Conservation (phyloP, 768 basidiomycete species). For the Chalciporus piperatus region DNA sequence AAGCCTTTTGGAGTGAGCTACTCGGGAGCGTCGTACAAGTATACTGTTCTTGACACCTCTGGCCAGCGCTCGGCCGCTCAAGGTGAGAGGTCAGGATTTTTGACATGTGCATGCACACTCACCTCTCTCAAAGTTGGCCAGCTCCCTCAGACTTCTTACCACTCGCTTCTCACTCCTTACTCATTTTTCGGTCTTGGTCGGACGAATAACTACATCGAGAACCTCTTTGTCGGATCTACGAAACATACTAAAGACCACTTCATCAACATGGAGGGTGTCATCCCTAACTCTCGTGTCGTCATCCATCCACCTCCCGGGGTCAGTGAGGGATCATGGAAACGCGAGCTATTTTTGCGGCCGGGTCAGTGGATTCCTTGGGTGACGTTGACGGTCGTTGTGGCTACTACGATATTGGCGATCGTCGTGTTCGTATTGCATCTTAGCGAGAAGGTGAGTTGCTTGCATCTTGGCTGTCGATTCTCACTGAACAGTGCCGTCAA, state of each 20-base stretch:
- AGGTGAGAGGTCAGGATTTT: constrained; percentile 41
- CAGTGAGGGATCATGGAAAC: constrained; percentile 65
- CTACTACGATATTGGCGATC: constrained; percentile 68
- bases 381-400: constrained; percentile 77
- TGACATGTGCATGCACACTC: not conserved
- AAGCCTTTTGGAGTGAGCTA: constrained; percentile 94
- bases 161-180: constrained; percentile 87
- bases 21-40: constrained; percentile 94
- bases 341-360: constrained; percentile 86
- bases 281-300: constrained; percentile 96
- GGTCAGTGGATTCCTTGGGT: constrained; percentile 99
- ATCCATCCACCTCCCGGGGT: constrained; percentile 71
- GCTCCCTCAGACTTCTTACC: constrained; percentile 90
- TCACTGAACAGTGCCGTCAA: constrained; percentile 2
- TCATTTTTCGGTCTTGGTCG: constrained; percentile 95
- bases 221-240: constrained; percentile 93
- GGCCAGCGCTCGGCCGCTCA: constrained; percentile 89
- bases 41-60: constrained; percentile 90
- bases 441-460: constrained; percentile 78
- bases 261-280: constrained; percentile 94
- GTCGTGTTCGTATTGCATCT: constrained; percentile 87
- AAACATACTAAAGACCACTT: constrained; percentile 67
- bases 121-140: constrained; percentile 60
- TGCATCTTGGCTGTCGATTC: constrained; percentile 1
- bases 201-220: constrained; percentile 99